Evolutionary conservation across 495 filamentous ascomycete genomes (phyloP).

Genomic region (Halenospora varia): DNA sequence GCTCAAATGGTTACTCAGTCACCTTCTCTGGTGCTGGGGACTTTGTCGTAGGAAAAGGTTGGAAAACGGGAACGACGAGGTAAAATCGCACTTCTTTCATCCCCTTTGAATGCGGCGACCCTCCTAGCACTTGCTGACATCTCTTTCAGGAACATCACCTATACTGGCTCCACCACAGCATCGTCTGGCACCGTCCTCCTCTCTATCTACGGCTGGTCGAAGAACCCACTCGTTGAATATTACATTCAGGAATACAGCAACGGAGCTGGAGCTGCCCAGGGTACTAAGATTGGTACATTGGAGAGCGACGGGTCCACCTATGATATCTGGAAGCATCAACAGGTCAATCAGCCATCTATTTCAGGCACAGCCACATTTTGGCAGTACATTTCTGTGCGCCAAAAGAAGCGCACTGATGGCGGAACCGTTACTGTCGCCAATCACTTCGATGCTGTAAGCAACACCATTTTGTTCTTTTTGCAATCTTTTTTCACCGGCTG

Average conservation of each 20-base stretch:
- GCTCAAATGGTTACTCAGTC: conserved; percentile 31
- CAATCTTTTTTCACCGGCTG: too few species aligned
- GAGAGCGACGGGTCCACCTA: conserved; percentile 58
- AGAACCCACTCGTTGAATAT: conserved; percentile 52
- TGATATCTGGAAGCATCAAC: conserved; percentile 56
- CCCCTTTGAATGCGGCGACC: neutral
- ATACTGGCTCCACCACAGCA: conserved; percentile 44
- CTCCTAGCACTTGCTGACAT: neutral
- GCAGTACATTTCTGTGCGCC: conserved; percentile 54
- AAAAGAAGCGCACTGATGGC: conserved; percentile 42
- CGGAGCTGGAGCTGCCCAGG: neutral
- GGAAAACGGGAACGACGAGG: conserved; percentile 11
- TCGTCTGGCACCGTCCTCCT: conserved; percentile 43
- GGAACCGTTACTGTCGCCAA: conserved; percentile 14
- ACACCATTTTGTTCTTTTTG: too few species aligned
- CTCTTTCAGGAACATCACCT: conserved; percentile 26
- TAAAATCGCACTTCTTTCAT: neutral
- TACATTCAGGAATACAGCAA: conserved; percentile 9
- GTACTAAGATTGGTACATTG: conserved; percentile 39
- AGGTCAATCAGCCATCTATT: conserved; percentile 57
- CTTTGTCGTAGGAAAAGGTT: conserved; percentile 14
- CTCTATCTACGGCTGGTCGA: conserved; percentile 56
- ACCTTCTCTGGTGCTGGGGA: conserved; percentile 23
- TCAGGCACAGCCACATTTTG: conserved; percentile 50
- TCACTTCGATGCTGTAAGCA: conserved; percentile 35